Conservation (phyloP, 1,284 basidiomycete genomes). For the Ganoderma boninense region DNA sequence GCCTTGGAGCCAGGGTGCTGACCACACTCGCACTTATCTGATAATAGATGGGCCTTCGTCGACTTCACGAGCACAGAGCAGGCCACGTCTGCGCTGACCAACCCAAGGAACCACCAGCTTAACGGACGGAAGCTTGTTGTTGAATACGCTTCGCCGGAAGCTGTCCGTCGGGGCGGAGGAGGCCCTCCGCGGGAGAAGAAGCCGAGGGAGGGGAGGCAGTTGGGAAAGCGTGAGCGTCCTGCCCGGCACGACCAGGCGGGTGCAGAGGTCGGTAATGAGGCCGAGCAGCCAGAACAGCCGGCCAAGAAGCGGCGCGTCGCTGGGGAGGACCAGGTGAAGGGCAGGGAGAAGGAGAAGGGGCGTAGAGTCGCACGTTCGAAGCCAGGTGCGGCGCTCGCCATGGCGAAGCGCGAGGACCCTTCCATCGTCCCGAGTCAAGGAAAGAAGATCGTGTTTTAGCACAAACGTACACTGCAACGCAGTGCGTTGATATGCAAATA, state of each 20-base stretch:
- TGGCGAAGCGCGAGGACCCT: slow-evolving; percentile 86
- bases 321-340: slow-evolving; percentile 13
- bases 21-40: not conserved
- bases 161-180: slow-evolving; percentile 76
- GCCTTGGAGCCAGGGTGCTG: slow-evolving; percentile 6
- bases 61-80: slow-evolving; percentile 86
- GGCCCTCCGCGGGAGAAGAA: slow-evolving; percentile 44
- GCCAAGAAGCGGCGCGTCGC: slow-evolving; percentile 30
- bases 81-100: slow-evolving; percentile 85
- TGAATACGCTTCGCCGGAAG: slow-evolving; percentile 90
- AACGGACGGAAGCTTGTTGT: slow-evolving; percentile 87
- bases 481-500: not conserved
- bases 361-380: slow-evolving; percentile 49
- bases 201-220: slow-evolving; percentile 21
- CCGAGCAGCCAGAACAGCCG: slow-evolving; percentile 19
- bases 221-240: slow-evolving; percentile 23
- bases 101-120: slow-evolving; percentile 85
- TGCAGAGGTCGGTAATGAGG: slow-evolving; percentile 9
- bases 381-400: slow-evolving; percentile 92
- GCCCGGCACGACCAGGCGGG: slow-evolving; percentile 15
- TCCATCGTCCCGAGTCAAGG: slow-evolving; percentile 85
- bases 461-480: slow-evolving; percentile 2
- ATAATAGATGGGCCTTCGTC: slow-evolving; percentile 90
- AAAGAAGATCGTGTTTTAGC: slow-evolving; percentile 83
- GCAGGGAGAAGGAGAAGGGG: slow-evolving; percentile 8